A percentile compares a stretch with the other conserved stretches of the same genome.
phyloP scores from a whole-genome alignment of 441 rosid genomes.

The Jatropha podagrica region DNA sequence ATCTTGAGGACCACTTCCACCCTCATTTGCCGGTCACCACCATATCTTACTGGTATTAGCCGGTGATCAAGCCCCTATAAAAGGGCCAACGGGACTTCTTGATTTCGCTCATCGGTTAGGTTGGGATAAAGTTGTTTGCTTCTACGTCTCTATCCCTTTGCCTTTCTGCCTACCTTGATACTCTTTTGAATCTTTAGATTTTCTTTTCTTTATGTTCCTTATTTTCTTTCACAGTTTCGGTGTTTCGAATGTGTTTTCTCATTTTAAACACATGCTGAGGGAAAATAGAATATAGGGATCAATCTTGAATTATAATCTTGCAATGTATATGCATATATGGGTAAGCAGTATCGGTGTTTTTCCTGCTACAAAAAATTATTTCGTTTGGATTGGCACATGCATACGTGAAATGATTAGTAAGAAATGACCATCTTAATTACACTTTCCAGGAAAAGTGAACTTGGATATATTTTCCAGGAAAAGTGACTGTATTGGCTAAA shows the following conservation, averaged over 20 bases:
- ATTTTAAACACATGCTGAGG: no score
- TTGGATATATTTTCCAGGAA: no score
- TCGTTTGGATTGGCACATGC: no score
- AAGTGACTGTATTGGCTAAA: not conserved
- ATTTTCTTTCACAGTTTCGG: no score
- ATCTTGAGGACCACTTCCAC: not conserved
- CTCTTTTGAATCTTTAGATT: not conserved
- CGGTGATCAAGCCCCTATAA: constrained; percentile 19
- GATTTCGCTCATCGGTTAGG: not conserved
- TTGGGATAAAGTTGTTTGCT: not conserved
- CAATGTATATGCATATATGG: no score
- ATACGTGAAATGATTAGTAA: no score
- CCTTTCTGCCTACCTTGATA: not conserved
- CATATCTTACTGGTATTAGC: constrained; percentile 17
- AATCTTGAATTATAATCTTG: no score
- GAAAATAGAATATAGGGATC: no score
- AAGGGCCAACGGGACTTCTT: not conserved
- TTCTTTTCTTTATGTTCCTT: not conserved
- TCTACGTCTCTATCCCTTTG: not conserved
- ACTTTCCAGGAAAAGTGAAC: no score
- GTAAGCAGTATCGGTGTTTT: no score
- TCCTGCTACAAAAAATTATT: no score
- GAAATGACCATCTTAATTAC: no score
- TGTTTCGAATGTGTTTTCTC: not conserved
- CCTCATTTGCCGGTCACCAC: constrained; percentile 18